Evolutionary conservation across 2,329 filamentous ascomycete genomes (phyloP).

Genomic region (Monilinia laxa): DNA sequence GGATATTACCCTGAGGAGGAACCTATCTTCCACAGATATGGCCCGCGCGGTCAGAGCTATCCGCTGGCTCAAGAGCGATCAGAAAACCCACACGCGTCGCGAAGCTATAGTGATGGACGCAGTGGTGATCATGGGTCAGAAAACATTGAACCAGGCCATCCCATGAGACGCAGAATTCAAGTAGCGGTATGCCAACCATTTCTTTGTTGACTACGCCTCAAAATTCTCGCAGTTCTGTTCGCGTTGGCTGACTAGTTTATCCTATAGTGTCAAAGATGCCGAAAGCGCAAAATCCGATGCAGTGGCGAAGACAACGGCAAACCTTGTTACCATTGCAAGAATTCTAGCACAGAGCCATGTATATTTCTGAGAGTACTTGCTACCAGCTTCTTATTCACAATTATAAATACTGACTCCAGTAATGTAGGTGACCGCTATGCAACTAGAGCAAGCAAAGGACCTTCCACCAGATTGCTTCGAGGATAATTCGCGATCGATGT

Average conservation of each 20-base stretch:
- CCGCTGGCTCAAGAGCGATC: constrained; percentile 36
- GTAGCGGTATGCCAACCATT: constrained; percentile 47
- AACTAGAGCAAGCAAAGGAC: constrained; percentile 15
- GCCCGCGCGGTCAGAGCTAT: constrained; percentile 32
- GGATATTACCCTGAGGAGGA: constrained; percentile 35
- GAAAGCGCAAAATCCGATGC: constrained; percentile 92
- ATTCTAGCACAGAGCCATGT: constrained; percentile 68
- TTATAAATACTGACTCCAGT: constrained; percentile 23
- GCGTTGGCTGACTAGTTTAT: constrained; percentile 17
- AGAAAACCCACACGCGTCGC: constrained; percentile 23
- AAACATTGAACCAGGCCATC: constrained; percentile 30
- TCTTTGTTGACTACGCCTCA: constrained; percentile 3
- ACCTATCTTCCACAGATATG: constrained; percentile 31
- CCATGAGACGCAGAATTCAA: constrained; percentile 47
- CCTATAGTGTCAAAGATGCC: constrained; percentile 77
- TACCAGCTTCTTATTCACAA: constrained; percentile 2
- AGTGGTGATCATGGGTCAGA: constrained; percentile 31
- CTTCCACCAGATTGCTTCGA: constrained; percentile 8
- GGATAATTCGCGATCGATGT: constrained; percentile 14
- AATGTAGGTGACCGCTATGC: constrained; percentile 34
- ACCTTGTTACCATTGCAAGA: constrained; percentile 77
- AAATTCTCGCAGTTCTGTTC: neutral
- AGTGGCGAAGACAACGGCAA: constrained; percentile 83
- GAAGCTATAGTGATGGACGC: constrained; percentile 32
- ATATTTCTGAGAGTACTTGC: constrained; percentile 73